These are phyloP conservation scores for Penicillium concentricum DNA, from an alignment of 2,329 filamentous ascomycete genomes.

Conservation along the genomic window DNA sequence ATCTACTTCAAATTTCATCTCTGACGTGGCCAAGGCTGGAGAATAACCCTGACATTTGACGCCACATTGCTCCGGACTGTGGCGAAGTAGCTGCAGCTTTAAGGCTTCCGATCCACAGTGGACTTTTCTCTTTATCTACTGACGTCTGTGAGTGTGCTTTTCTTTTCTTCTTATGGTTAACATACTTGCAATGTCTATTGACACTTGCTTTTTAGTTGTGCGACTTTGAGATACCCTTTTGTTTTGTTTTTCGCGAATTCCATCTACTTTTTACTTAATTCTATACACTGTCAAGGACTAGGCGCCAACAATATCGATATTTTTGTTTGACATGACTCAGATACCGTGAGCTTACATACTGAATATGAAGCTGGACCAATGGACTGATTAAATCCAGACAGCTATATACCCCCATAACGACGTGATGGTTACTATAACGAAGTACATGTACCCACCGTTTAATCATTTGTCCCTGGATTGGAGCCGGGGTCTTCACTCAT, in stretches of 20 bases:
- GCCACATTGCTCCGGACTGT: slow-evolving; percentile 34
- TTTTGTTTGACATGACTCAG: slow-evolving; percentile 1
- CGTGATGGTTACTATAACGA: slow-evolving; percentile 35
- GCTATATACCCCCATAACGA: slow-evolving; percentile 1
- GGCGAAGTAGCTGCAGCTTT: slow-evolving; percentile 39
- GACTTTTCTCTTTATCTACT: slow-evolving; percentile 22
- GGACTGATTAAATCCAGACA: background rate
- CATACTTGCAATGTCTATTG: slow-evolving; percentile 9
- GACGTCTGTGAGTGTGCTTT: slow-evolving; percentile 12
- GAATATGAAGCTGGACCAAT: background rate
- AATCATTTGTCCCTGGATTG: slow-evolving; percentile 30
- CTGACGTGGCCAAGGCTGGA: slow-evolving; percentile 35
- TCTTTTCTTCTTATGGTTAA: slow-evolving; percentile 5
- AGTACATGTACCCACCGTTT: slow-evolving; percentile 19
- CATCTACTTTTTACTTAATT: slow-evolving; percentile 5
- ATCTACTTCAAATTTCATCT: slow-evolving; percentile 12
- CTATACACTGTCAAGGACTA: slow-evolving; percentile 1
- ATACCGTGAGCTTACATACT: background rate
- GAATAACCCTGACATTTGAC: slow-evolving; percentile 13
- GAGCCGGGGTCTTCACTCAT: slow-evolving; percentile 24
- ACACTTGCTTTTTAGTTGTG: slow-evolving; percentile 4
- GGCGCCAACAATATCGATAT: slow-evolving; percentile 3
- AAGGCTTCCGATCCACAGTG: slow-evolving; percentile 21
- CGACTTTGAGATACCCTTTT: slow-evolving; percentile 13
- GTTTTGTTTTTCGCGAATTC: background rate